Conservation (phyloP, 2,329 filamentous ascomycete genomes). For the Exophiala aquamarina region DNA sequence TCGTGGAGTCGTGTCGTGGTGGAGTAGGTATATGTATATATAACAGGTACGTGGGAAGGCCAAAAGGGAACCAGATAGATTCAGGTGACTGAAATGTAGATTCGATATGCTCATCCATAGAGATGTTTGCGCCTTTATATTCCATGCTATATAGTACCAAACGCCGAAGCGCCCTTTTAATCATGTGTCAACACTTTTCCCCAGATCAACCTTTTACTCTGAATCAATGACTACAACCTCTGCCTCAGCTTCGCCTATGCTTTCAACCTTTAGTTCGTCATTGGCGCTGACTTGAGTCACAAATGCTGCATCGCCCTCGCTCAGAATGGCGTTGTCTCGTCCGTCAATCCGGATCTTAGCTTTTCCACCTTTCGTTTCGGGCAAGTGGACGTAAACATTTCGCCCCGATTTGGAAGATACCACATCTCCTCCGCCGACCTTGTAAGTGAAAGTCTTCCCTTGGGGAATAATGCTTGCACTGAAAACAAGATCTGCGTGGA, state of each 20-base stretch:
- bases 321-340: slow-evolving; percentile 64
- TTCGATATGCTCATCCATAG: too few relatives aligned
- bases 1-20: too few relatives aligned
- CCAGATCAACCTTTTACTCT: slow-evolving; percentile 39
- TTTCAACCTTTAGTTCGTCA: slow-evolving; percentile 65
- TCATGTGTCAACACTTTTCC: too few relatives aligned
- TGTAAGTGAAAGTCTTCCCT: slow-evolving; percentile 67
- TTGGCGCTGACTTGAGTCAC: slow-evolving; percentile 64
- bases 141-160: too few relatives aligned
- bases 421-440: slow-evolving; percentile 56
- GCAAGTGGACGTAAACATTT: slow-evolving; percentile 78
- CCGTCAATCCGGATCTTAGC: slow-evolving; percentile 69
- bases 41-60: too few relatives aligned
- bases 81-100: too few relatives aligned
- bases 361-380: slow-evolving; percentile 75
- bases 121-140: too few relatives aligned
- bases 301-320: slow-evolving; percentile 80
- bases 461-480: slow-evolving; percentile 71
- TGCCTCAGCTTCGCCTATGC: slow-evolving; percentile 66
- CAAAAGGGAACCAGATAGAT: too few relatives aligned
- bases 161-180: too few relatives aligned
- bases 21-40: too few relatives aligned
- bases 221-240: slow-evolving; percentile 70
- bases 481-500: slow-evolving; percentile 84
- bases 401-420: slow-evolving; percentile 47